Base-by-base conservation (phyloP, 495 filamentous ascomycete genomes). In the Aspergillus incahuasiensis region DNA sequence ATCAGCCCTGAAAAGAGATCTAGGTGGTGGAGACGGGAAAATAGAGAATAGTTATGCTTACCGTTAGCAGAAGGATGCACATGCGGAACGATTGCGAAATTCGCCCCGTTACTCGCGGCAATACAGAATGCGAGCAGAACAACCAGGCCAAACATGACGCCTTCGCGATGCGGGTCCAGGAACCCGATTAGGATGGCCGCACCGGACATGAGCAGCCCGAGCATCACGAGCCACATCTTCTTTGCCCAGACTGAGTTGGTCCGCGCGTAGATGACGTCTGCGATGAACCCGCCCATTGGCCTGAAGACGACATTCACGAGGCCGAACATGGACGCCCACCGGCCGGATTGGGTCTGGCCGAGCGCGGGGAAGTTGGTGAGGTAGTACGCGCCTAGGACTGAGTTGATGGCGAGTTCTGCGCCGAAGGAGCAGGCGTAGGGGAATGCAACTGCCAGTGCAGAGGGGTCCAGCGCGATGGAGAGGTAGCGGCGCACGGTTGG, bases 251-350 rank as follows among this genome's bases (percentile, higher is more conserved):
- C 73, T 40, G 61, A 83, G 3, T 80, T 78, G 0, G 79, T 82
- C 22, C 62, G 62, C n/a, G 69, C 74, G 75, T 92, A 95, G 3
- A 92, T 63, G n/a, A 86, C 19, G 58, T 96, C 91, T 1, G 82
- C 78, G n/a, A 90, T 56, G n/a, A 89, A 77, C 2, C 91, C 91
- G 32, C 91, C 91, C 0, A 82, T 61, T 0, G 91, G 91, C 0
- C 91, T 79, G 54, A 82, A 88, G 52, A 87, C 67, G 32, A 92
- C 74, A 69, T 96, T 95, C 24, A 96, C 74, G 44, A 96, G 84
- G 9, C 91, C 91, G 65, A 95, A 96, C 85, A 95, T 92, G 51
- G 91, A 88, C 0, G 90, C 88, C 85, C 87, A 95, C 56, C 82
- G 80, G 1, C 88, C 83, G 6, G 87, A 83, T 24, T 77, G 69